A percentile compares a stretch with the other conserved stretches of the same genome.
Evolutionary conservation across 441 rosid genomes (phyloP).

Genomic region (Metrosideros polymorpha): DNA sequence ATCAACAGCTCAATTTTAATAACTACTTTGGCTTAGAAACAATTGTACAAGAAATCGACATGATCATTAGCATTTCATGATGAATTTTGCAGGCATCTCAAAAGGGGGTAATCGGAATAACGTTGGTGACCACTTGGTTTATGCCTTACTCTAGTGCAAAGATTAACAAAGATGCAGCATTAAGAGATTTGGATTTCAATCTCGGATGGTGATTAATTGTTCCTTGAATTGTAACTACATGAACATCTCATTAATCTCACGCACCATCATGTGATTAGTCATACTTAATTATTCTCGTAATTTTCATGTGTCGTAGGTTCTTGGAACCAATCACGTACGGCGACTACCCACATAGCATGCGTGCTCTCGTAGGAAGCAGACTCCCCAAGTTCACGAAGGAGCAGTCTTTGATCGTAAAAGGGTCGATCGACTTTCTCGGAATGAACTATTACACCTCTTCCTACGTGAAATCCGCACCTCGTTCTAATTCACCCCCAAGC

Average conservation of each 20-base stretch:
- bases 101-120: background rate
- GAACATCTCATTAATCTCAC: background rate
- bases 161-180: background rate
- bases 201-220: background rate
- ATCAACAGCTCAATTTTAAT: background rate
- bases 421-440: constrained; percentile 2
- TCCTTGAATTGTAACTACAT: background rate
- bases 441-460: background rate
- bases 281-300: background rate
- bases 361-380: background rate
- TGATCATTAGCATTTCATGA: background rate
- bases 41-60: background rate
- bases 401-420: background rate
- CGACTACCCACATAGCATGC: constrained; percentile 3
- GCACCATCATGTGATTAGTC: background rate
- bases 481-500: background rate
- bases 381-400: constrained; percentile 2
- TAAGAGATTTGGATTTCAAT: background rate
- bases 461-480: background rate
- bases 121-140: background rate
- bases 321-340: background rate
- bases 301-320: background rate
- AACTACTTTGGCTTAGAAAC: background rate
- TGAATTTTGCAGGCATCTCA: background rate
- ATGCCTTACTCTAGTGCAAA: background rate